These are phyloP conservation scores for Crepidotus variabilis DNA, from an alignment of 768 basidiomycete genomes.

Conservation along the genomic window DNA sequence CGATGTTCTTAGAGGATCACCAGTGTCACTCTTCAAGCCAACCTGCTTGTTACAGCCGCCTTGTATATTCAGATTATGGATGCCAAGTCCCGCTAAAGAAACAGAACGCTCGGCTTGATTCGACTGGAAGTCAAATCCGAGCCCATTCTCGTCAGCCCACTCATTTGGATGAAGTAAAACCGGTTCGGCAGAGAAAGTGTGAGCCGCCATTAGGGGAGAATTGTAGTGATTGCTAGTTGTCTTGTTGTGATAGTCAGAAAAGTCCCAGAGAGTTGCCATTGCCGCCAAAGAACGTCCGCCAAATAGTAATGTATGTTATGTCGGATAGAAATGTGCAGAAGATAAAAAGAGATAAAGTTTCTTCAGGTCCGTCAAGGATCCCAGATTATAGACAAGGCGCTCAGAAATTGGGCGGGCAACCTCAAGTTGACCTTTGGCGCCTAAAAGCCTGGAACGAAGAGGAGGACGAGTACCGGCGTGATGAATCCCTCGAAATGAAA, in stretches of 20 bases:
- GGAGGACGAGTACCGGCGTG: not conserved
- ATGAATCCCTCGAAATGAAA: not conserved
- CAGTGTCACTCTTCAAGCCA: not conserved
- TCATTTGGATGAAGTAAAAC: not conserved
- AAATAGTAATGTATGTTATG: slow-evolving; percentile 4
- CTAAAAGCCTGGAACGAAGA: not conserved
- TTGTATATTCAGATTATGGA: not conserved
- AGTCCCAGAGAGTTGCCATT: slow-evolving; percentile 9
- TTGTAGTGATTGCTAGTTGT: not conserved
- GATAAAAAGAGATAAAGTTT: slow-evolving; percentile 2
- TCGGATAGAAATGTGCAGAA: slow-evolving; percentile 16
- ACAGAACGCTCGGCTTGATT: slow-evolving; percentile 6
- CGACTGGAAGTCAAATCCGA: not conserved
- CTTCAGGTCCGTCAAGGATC: slow-evolving; percentile 20
- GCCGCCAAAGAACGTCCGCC: slow-evolving; percentile 11
- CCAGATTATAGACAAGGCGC: slow-evolving; percentile 6
- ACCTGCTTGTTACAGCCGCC: not conserved
- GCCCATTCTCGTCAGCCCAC: not conserved
- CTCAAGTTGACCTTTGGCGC: slow-evolving; percentile 22
- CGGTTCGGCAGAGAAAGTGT: not conserved
- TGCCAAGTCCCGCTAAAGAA: not conserved
- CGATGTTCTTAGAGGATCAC: too few species aligned
- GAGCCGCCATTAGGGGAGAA: not conserved
- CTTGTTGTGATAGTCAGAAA: slow-evolving; percentile 13
- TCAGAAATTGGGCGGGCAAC: slow-evolving; percentile 21